Conservation (phyloP, 2,329 filamentous ascomycete genomes). For the Grosmannia serpens region DNA sequence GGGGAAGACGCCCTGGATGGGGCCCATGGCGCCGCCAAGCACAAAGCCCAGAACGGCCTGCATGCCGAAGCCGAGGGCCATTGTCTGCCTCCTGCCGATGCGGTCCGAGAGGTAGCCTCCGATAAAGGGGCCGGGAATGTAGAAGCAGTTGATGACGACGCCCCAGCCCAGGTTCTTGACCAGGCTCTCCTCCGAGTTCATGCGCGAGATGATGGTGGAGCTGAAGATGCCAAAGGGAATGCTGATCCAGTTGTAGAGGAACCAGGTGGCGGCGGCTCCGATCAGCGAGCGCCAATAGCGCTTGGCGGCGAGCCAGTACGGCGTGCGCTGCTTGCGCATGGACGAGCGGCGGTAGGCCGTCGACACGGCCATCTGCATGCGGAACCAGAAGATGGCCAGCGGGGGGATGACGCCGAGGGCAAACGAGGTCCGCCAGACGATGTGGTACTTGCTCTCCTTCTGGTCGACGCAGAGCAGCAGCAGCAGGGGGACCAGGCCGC, state of each 20-base stretch:
- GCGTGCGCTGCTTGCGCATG: conserved; percentile 25
- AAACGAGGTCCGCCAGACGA: conserved; percentile 40
- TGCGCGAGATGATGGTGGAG: conserved; percentile 35
- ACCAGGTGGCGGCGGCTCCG: conserved; percentile 37
- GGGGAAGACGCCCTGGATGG: conserved; percentile 34
- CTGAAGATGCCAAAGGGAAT: conserved; percentile 41
- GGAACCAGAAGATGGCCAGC: conserved; percentile 39
- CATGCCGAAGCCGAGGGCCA: conserved; percentile 35
- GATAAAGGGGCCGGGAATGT: conserved; percentile 33
- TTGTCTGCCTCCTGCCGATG: conserved; percentile 37
- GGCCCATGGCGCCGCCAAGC: conserved; percentile 32
- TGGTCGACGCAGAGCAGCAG: conserved; percentile 2
- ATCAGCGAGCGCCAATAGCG: conserved; percentile 37
- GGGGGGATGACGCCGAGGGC: conserved; percentile 37
- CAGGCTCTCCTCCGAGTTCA: conserved; percentile 28
- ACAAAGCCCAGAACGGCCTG: conserved; percentile 36
- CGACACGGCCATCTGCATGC: conserved; percentile 37
- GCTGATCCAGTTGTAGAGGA: conserved; percentile 34
- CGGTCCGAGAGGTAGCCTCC: conserved; percentile 36
- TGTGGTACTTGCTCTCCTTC: conserved; percentile 1
- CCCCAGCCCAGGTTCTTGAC: conserved; percentile 32
- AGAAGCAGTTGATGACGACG: conserved; percentile 37
- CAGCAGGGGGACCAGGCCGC: conserved; percentile 23
- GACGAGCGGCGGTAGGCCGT: conserved; percentile 32
- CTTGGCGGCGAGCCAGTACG: conserved; percentile 34